Evolutionary conservation across 2,329 filamentous ascomycete genomes (phyloP).

Genomic region (Achaetomium macrosporum): DNA sequence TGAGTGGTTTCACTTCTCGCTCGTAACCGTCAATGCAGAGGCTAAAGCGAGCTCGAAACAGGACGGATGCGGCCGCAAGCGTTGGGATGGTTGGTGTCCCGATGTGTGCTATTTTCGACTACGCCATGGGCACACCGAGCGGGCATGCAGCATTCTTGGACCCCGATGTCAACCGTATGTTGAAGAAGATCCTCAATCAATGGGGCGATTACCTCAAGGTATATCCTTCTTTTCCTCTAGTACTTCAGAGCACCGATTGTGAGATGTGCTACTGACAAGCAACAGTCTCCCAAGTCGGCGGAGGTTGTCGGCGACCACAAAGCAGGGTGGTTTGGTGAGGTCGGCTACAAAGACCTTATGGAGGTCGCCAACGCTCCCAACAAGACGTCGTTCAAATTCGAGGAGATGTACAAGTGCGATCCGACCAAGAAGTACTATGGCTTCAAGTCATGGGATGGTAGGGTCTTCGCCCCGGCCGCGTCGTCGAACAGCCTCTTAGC

Average conservation of each 20-base stretch:
- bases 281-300: constrained; percentile 47
- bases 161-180: constrained; percentile 47
- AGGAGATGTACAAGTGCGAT: constrained; percentile 58
- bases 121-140: constrained; percentile 49
- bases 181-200: constrained; percentile 50
- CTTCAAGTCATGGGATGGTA: constrained; percentile 61
- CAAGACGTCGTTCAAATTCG: constrained; percentile 42
- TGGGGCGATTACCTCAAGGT: constrained; percentile 52
- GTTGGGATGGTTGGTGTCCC: constrained; percentile 51
- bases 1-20: not conserved
- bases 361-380: constrained; percentile 44
- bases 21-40: not conserved
- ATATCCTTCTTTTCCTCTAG: not conserved
- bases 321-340: constrained; percentile 51
- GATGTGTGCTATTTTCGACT: constrained; percentile 49
- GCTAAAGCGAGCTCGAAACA: not conserved
- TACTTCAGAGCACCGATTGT: not conserved
- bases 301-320: constrained; percentile 40
- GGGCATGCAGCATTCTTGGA: constrained; percentile 51
- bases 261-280: not conserved
- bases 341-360: constrained; percentile 43
- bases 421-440: constrained; percentile 49
- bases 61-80: constrained; percentile 44
- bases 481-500: not conserved
- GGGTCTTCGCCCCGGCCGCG: no score